Evolutionary conservation across 73 alveolate species (phyloP), one percentile per base, ranked within the genome.

Genomic region (Uronychia binucleata): DNA sequence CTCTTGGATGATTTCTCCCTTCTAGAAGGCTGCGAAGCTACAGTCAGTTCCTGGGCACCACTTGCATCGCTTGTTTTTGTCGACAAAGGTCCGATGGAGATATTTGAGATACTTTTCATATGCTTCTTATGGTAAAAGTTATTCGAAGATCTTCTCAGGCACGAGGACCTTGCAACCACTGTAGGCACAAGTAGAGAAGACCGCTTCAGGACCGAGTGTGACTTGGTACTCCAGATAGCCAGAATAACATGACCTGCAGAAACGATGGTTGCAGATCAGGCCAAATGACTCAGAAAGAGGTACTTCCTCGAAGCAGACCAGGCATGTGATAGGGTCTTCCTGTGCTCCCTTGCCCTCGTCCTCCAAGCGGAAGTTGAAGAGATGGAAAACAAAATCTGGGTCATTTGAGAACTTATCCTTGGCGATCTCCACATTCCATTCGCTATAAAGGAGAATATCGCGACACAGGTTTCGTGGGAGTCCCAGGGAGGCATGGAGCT

Each of bases 11-110:
- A 91, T 91, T 19, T 89, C 89, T 26, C 93, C 92, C 0, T 82
- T 77, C 58, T 81, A 84, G 59, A 80, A 86, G 0, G 78, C 92
- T 26, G 92, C 74, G 75, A 58, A 35, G 58, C 78, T 88, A 46
- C 97, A 92, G 59, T 91, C 93, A 19, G 91, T 85, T 27, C 79
- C 67, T 25, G 97, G 95, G 77, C 97, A 92, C 97, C 97, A 92
- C 27, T 82, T 82, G 26, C 85, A 77, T 25, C 74, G 80, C 46
- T 88, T 85, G 76, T 86, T 82, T 34, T 88, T 90, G 29, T 90
- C 96, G 1, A 46, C 67, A 46, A 46, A 46, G 19, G 67, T 46
- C 19, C 67, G 5, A 11, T 46, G n/a, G 19, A 11, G 19, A 19
- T 46, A 46, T 5, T 46, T 19, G 19, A 11, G 5, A 19, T 34